Evolutionary conservation across 306 rosid genomes (phyloP).

Genomic region (Castanopsis chinensis): DNA sequence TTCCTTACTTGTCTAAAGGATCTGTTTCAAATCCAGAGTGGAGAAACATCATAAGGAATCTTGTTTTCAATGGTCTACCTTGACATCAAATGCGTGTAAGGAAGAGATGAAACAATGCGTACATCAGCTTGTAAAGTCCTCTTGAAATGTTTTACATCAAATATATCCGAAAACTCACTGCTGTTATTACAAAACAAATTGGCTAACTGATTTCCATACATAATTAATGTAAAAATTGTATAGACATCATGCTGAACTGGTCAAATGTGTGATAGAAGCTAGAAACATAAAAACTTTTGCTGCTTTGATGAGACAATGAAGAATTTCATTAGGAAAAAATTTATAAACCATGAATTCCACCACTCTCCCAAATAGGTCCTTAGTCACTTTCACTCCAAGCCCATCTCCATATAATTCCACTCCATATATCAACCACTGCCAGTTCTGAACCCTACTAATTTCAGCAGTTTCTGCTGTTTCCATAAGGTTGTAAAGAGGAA

Average conservation of each 20-base stretch:
- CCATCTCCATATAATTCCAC: constrained; percentile 78
- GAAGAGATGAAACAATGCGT: constrained; percentile 40
- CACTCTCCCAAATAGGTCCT: constrained; percentile 70
- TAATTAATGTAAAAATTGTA: background rate
- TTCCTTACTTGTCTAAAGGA: constrained; percentile 37
- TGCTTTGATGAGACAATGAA: too few relatives aligned
- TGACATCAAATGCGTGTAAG: constrained; percentile 46
- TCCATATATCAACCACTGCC: constrained; percentile 91
- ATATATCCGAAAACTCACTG: constrained; percentile 60
- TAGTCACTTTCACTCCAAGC: constrained; percentile 60
- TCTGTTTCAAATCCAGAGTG: constrained; percentile 47
- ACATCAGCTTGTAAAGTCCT: constrained; percentile 45
- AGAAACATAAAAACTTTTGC: too few relatives aligned
- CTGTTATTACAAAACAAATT: background rate
- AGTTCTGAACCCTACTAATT: constrained; percentile 90
- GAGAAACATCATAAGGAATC: constrained; percentile 47
- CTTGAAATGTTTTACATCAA: constrained; percentile 49
- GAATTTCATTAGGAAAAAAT: background rate
- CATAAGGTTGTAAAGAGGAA: constrained; percentile 94
- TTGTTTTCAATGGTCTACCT: constrained; percentile 32
- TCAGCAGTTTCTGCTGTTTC: constrained; percentile 97
- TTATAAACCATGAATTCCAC: too few relatives aligned
- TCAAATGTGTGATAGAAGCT: too few relatives aligned
- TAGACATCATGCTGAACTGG: background rate
- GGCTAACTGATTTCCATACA: background rate